These are phyloP conservation scores for Plasmodium gaboni DNA, from an alignment of 169 alveolate species.

Conservation along the genomic window DNA sequence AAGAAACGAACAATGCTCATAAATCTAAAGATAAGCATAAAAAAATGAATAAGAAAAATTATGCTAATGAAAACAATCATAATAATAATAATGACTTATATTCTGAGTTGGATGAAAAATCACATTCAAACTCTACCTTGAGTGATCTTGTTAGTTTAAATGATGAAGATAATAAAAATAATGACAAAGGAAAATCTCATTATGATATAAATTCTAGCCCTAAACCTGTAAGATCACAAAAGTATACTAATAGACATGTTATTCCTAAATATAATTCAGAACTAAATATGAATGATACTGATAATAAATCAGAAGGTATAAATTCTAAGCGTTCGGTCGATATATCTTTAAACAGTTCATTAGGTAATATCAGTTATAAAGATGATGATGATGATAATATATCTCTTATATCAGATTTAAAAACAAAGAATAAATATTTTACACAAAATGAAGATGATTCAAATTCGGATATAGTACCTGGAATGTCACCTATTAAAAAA, in stretches of 20 bases:
- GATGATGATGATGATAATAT: constrained; percentile 62
- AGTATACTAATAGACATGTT: constrained; percentile 2
- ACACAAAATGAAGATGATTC: constrained; percentile 60
- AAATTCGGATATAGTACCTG: constrained; percentile 66
- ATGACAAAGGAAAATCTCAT: constrained; percentile 5
- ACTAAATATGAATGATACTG: neutral
- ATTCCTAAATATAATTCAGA: constrained; percentile 15
- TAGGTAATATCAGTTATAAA: constrained; percentile 32
- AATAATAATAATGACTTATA: constrained; percentile 18
- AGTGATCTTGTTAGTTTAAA: constrained; percentile 35
- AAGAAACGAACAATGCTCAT: neutral
- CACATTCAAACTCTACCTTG: constrained; percentile 23
- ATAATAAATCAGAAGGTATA: constrained; percentile 13
- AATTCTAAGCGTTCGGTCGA: constrained; percentile 21
- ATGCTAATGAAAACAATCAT: neutral
- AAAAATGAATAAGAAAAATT: neutral
- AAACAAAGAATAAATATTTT: constrained; percentile 33
- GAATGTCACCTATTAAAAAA: constrained; percentile 67
- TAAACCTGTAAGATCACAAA: constrained; percentile 44
- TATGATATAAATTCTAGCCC: constrained; percentile 71
- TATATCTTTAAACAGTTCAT: constrained; percentile 50
- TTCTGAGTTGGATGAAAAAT: constrained; percentile 21
- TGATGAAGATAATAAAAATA: constrained; percentile 33
- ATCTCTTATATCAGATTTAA: constrained; percentile 58
- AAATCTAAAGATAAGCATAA: neutral